Base-by-base conservation (phyloP, 2,329 filamentous ascomycete genomes). In the Orbilia oligospora region DNA sequence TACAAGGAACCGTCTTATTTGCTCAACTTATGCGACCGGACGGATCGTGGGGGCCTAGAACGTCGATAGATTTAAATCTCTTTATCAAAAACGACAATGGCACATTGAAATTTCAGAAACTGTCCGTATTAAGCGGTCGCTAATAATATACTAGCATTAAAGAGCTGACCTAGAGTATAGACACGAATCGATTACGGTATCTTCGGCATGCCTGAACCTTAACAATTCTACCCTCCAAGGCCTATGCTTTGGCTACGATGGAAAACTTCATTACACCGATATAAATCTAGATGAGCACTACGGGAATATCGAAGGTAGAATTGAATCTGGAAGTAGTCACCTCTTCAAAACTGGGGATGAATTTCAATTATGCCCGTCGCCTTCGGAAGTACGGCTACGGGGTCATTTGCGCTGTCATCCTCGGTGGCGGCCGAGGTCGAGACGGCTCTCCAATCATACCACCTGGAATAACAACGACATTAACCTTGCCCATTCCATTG, bases 81-180 rank as follows among this genome's bases (percentile, higher is more conserved):
- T 41, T 61, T 6, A 44, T 61, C 10, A 44, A 27, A 44, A 61
- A 61, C 56, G 36, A 61, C 4, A 61, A 61, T 12, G 56, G 56
- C 1, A 27, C 36, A 24, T 27, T 61, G 12, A 41, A 44, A 27
- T 61, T 61, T 10, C 33, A 41, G 22, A 61, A 61, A 27, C 33
- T 44, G 56, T 61, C 4, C n/a, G 56, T 41, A n/a, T 44, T 3
- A 5, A 20, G 5, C 36, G 10, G 18, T n/a, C 18, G 20, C 20
- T n/a, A 41, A n/a, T 44, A 3, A 24, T 16, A 10, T 44, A 27
- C 16, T 6, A 2, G 6, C 2, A 36, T 38, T 3, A 14, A 20
- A 44, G n/a, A n/a, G 27, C 56, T 61, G 20, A 41, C 5, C 8
- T 44, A 0, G 9, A 12, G 12, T 3, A 14, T 20, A 61, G 56